These are phyloP conservation scores for Schizothecium vesticola DNA, from an alignment of 495 filamentous ascomycete species.

Conservation along the genomic window DNA sequence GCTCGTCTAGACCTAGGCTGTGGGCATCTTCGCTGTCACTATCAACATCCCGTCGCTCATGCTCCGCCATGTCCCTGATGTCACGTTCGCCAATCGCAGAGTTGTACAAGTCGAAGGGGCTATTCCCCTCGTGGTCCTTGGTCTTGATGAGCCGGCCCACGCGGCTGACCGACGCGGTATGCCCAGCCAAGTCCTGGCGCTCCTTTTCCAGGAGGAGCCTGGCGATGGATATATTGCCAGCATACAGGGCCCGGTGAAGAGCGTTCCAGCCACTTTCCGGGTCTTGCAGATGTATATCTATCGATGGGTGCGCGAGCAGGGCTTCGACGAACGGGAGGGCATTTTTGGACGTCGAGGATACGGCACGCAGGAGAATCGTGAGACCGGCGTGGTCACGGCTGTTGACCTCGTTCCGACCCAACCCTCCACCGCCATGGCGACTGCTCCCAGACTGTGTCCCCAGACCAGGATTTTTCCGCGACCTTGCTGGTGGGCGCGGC, in stretches of 20 bases:
- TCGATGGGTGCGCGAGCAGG: conserved; percentile 71
- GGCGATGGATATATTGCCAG: conserved; percentile 85
- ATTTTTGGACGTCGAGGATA: conserved; percentile 63
- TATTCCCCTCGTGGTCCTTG: conserved; percentile 91
- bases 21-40: conserved; percentile 38
- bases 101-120: conserved; percentile 87
- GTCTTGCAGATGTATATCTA: conserved; percentile 83
- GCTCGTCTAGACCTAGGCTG: conserved; percentile 16
- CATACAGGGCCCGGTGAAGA: conserved; percentile 86
- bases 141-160: conserved; percentile 76
- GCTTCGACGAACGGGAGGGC: conserved; percentile 68
- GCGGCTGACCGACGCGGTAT: conserved; percentile 37
- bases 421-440: conserved; percentile 26
- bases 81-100: conserved; percentile 64
- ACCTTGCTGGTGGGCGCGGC: conserved; percentile 39
- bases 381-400: conserved; percentile 70
- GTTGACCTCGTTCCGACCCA: conserved; percentile 73
- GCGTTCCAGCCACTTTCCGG: conserved; percentile 94
- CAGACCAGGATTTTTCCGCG: conserved; percentile 40
- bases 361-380: conserved; percentile 81
- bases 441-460: conserved; percentile 22
- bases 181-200: conserved; percentile 54
- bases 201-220: conserved; percentile 73
- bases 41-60: conserved; percentile 29
- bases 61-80: conserved; percentile 28